Evolutionary conservation across 768 basidiomycete species (phyloP).

Genomic region (Tremella yokohamensis): DNA sequence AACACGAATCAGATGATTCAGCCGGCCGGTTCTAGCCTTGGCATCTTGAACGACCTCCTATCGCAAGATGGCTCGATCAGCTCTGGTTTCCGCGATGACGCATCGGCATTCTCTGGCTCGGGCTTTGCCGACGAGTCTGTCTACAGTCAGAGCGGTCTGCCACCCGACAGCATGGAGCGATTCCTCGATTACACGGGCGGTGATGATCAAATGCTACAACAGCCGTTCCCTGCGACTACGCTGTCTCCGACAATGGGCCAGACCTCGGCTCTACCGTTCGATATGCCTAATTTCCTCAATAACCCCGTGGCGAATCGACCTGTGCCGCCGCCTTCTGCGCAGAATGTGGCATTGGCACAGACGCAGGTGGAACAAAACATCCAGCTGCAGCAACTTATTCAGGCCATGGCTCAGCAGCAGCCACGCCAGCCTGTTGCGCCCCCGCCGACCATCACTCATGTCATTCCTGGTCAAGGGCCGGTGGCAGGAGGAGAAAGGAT

Average conservation of each 20-base stretch:
- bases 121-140: constrained; percentile 23
- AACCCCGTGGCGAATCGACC: background rate
- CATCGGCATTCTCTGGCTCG: constrained; percentile 29
- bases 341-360: background rate
- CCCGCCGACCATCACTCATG: constrained; percentile 56
- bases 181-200: constrained; percentile 44
- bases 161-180: constrained; percentile 32
- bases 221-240: background rate
- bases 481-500: constrained; percentile 92
- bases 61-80: constrained; percentile 28
- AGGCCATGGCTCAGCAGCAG: constrained; percentile 6
- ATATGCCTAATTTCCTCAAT: constrained; percentile 3
- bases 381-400: constrained; percentile 15
- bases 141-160: constrained; percentile 35
- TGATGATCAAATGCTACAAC: constrained; percentile 24
- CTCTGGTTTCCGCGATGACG: constrained; percentile 25
- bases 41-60: constrained; percentile 29
- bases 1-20: constrained; percentile 13
- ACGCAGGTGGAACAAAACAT: constrained; percentile 13
- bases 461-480: constrained; percentile 59
- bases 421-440: constrained; percentile 50
- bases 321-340: background rate
- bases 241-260: background rate
- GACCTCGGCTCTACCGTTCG: constrained; percentile 10
- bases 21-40: constrained; percentile 27